Base-by-base conservation (phyloP, 306 rosid species). In the Pyrus bretschneideri region DNA sequence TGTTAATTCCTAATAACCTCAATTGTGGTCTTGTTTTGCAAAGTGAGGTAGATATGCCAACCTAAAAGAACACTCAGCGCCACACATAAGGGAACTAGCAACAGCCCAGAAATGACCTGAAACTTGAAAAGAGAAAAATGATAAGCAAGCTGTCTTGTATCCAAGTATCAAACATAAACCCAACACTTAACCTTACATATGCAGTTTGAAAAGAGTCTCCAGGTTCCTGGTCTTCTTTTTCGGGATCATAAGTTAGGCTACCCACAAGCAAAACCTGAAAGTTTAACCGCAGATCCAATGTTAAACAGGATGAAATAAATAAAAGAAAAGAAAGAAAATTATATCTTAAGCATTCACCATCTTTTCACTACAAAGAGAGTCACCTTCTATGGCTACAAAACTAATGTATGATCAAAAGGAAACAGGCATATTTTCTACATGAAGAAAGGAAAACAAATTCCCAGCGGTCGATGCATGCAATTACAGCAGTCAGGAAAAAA, bases 21-120 rank as follows among this genome's bases (percentile, higher is more conserved):
- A 73, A 95, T 89, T 0, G 99, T 95, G 63, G 99, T 95, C 89
- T 89, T 95, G 91, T 95, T 95, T 61, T 92, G 97, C 84, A 92
- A 84, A 77, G 88, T 79, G 78, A 95, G 87, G 86, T 90, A 89
- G 83, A 92, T 80, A 81, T 95, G 97, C 97, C 99, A 92, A 80
- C 96, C 97, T 78, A 95, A 78, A 55, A 95, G 97, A 55, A 92
- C 87, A 38, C 87, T 76, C 71, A 95, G 86, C 69, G 96, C 88
- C 74, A 90, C 81, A 73, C 87, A 83, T 78, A 95, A 81, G 33
- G 97, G 96, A 63, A 89, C 76, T 79, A 95, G 85, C 83, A 92
- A 85, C 69, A 95, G 71, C 78, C 93, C 96, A 68, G 99, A 91
- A 81, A 92, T 69, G 80, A 92, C 85, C 98, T 95, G 90, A 72